phyloP scores from a whole-genome alignment of 306 rosid genomes.

The Cicer judaicum region DNA sequence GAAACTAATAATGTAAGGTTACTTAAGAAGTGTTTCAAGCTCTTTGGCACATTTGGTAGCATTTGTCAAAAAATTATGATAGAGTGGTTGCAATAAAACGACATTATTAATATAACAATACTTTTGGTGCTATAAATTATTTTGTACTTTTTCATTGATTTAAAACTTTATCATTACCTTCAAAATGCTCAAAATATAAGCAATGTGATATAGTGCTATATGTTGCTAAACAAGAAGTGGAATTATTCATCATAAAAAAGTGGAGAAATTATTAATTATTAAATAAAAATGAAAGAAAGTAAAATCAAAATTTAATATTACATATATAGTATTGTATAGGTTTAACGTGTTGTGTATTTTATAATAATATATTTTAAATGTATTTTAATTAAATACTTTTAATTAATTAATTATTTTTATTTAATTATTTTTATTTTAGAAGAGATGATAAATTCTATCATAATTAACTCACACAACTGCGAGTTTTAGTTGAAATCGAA shows the following conservation, averaged over 20 bases:
- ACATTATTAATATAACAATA: too few species aligned
- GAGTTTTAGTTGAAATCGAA: too few species aligned
- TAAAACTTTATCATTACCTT: neutral
- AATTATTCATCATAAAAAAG: neutral
- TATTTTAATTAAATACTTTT: too few species aligned
- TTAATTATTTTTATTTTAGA: too few species aligned
- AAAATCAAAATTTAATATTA: neutral
- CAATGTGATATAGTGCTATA: neutral
- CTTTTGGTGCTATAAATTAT: neutral
- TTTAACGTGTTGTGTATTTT: neutral
- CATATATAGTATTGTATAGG: neutral
- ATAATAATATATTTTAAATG: too few species aligned
- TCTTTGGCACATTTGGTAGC: too few species aligned
- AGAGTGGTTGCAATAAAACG: neutral
- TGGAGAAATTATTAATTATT: neutral
- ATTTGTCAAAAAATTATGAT: neutral
- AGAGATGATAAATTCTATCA: too few species aligned
- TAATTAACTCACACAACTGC: too few species aligned
- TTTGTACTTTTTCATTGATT: neutral
- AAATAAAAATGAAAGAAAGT: neutral
- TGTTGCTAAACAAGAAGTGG: neutral
- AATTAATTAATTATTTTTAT: too few species aligned
- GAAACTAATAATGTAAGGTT: too few species aligned
- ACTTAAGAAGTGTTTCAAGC: too few species aligned
- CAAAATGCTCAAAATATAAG: neutral